These are phyloP conservation scores for Phytopythium mirpurense DNA, from an alignment of 352 stramenopile species.

Conservation along the genomic window DNA sequence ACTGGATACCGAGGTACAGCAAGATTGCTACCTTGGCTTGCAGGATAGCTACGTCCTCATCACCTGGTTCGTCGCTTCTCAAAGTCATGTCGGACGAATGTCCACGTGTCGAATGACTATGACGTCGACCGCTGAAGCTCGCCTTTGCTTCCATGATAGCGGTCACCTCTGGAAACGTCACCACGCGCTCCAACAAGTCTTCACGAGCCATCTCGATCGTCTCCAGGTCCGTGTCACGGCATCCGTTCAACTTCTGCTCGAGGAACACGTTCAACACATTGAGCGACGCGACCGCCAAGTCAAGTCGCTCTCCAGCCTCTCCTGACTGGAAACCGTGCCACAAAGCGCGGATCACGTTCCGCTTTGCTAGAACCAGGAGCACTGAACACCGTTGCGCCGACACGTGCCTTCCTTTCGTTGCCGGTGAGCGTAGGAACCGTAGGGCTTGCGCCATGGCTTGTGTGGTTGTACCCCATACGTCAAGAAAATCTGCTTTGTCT, in stretches of 20 bases:
- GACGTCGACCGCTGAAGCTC: background rate
- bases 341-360: constrained; percentile 28
- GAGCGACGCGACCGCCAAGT: constrained; percentile 44
- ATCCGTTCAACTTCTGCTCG: constrained; percentile 31
- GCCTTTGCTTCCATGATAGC: constrained; percentile 16
- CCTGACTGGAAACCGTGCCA: constrained; percentile 31
- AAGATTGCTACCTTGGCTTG: constrained; percentile 65
- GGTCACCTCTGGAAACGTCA: constrained; percentile 23
- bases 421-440: constrained; percentile 30
- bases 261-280: constrained; percentile 66
- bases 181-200: constrained; percentile 31
- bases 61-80: background rate
- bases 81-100: background rate
- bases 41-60: constrained; percentile 13
- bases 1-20: constrained; percentile 48
- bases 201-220: constrained; percentile 25
- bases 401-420: constrained; percentile 16
- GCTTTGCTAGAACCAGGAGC: constrained; percentile 31
- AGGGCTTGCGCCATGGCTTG: constrained; percentile 54
- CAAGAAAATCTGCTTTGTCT: background rate
- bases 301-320: constrained; percentile 6
- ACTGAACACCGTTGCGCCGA: constrained; percentile 24
- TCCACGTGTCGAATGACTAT: background rate
- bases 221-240: constrained; percentile 18
- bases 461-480: constrained; percentile 33